A percentile compares a stretch with the other conserved stretches of the same genome.
These are phyloP conservation scores for Hymenoscyphus linearis DNA, from an alignment of 2,329 filamentous ascomycete genomes.

Conservation along the genomic window DNA sequence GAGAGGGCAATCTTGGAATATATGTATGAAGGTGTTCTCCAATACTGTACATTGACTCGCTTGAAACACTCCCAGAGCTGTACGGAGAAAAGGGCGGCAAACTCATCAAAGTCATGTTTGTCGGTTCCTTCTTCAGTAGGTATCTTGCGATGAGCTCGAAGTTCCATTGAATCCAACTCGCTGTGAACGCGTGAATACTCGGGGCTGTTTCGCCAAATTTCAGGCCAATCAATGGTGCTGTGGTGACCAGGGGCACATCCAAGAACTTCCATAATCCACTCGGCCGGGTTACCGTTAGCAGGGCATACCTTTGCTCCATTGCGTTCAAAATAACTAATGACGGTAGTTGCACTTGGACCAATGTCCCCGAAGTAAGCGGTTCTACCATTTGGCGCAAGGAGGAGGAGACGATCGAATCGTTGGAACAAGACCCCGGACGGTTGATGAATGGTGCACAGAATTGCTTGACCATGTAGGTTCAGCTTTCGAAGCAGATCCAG, in stretches of 20 bases:
- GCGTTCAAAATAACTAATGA: slow-evolving; percentile 70
- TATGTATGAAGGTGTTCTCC: slow-evolving; percentile 68
- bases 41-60: slow-evolving; percentile 69
- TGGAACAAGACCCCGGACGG: slow-evolving; percentile 32
- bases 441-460: slow-evolving; percentile 93
- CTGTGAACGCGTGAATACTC: slow-evolving; percentile 35
- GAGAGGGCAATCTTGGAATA: slow-evolving; percentile 58
- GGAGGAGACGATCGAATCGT: slow-evolving; percentile 7
- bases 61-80: slow-evolving; percentile 60
- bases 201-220: slow-evolving; percentile 51
- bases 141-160: slow-evolving; percentile 12
- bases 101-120: slow-evolving; percentile 43
- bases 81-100: slow-evolving; percentile 63
- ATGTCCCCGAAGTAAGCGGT: slow-evolving; percentile 79
- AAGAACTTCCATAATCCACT: slow-evolving; percentile 66
- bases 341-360: slow-evolving; percentile 59
- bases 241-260: slow-evolving; percentile 54
- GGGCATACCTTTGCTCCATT: slow-evolving; percentile 61
- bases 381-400: slow-evolving; percentile 40
- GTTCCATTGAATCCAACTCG: slow-evolving; percentile 42
- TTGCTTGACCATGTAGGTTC: slow-evolving; percentile 79
- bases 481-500: slow-evolving; percentile 83
- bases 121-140: not conserved
- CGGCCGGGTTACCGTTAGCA: slow-evolving; percentile 50
- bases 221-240: slow-evolving; percentile 54